Conservation (phyloP, 805 yeast genomes). For the Candida parachauliodes region DNA sequence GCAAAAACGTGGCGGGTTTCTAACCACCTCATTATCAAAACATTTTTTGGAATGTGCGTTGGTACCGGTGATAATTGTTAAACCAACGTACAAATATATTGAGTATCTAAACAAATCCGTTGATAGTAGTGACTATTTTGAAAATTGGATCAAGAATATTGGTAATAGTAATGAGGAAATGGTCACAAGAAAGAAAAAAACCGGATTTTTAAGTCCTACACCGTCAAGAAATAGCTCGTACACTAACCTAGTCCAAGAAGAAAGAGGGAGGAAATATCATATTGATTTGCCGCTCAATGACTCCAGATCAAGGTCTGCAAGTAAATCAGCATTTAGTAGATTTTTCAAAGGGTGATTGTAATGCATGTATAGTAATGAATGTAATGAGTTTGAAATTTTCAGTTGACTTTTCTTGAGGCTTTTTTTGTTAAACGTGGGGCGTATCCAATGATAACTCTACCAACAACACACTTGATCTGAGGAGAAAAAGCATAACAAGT, state of each 20-base stretch:
- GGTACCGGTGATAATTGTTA: conserved; percentile 43
- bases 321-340: conserved; percentile 14
- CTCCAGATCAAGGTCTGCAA: conserved; percentile 18
- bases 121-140: conserved; percentile 32
- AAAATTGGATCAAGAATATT: conserved; percentile 28
- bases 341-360: conserved; percentile 8
- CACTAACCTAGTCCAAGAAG: conserved; percentile 15
- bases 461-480: no score
- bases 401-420: no score
- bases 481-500: no score
- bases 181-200: conserved; percentile 14
- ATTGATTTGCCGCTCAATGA: conserved; percentile 10
- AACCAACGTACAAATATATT: conserved; percentile 33
- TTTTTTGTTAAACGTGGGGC: background rate
- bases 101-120: conserved; percentile 29
- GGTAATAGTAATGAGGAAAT: conserved; percentile 16
- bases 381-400: no score
- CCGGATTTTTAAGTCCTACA: conserved; percentile 15
- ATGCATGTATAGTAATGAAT: background rate
- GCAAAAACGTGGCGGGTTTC: conserved; percentile 20
- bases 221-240: conserved; percentile 16
- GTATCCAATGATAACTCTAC: no score
- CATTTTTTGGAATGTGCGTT: conserved; percentile 41
- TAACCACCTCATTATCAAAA: conserved; percentile 35
- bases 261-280: conserved; percentile 16